Evolutionary conservation across 2,329 filamentous ascomycete genomes (phyloP).

Genomic region (Aureobasidium lini): DNA sequence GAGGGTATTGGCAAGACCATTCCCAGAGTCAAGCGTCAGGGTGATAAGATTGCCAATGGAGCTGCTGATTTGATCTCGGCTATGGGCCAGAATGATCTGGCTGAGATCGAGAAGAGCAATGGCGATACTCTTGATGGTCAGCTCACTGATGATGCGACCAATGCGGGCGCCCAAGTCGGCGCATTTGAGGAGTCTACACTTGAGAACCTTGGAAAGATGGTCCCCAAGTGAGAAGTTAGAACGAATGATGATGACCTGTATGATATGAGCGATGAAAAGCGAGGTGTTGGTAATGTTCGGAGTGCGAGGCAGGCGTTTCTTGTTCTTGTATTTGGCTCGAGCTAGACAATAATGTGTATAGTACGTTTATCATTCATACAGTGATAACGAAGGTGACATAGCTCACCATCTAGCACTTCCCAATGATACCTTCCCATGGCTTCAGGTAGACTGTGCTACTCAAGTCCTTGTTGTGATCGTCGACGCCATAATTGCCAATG

Average conservation of each 20-base stretch:
- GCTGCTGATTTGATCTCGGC: conserved; percentile 15
- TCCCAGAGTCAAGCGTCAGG: conserved; percentile 16
- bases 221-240: conserved; percentile 11
- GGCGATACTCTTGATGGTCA: conserved; percentile 17
- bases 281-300: neutral
- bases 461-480: neutral
- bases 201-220: conserved; percentile 20
- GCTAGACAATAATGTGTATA: neutral
- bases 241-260: neutral
- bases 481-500: neutral
- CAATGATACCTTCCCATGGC: neutral
- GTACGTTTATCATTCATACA: neutral
- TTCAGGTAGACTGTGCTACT: neutral
- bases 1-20: conserved; percentile 16
- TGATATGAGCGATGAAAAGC: neutral
- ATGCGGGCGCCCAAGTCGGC: conserved; percentile 17
- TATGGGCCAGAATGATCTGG: neutral
- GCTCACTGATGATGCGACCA: conserved; percentile 16
- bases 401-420: neutral
- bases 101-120: neutral
- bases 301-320: too few relatives aligned
- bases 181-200: conserved; percentile 16
- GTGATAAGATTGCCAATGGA: conserved; percentile 22
- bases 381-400: too few relatives aligned
- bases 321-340: too few relatives aligned